phyloP scores from a whole-genome alignment of 768 basidiomycete genomes.

The Serendipita vermifera region DNA sequence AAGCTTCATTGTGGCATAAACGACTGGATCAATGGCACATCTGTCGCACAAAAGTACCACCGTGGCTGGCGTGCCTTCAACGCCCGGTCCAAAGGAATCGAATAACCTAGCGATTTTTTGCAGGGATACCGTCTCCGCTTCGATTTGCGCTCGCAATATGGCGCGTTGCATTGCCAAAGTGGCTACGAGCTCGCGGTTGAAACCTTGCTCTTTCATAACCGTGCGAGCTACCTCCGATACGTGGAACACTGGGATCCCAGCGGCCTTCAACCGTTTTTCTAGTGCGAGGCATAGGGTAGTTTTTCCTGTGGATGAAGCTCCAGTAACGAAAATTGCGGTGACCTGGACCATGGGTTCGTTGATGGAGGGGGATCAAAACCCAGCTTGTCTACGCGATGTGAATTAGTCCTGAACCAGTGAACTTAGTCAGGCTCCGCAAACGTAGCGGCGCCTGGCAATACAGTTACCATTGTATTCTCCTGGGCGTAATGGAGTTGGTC shows the following conservation, averaged over 20 bases:
- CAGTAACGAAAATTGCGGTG: slow-evolving; percentile 9
- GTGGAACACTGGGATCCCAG: slow-evolving; percentile 26
- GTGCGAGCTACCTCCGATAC: slow-evolving; percentile 50
- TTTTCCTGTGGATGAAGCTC: slow-evolving; percentile 48
- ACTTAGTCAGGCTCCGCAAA: too few species aligned
- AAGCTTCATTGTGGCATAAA: slow-evolving; percentile 43
- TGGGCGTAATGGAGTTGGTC: not conserved
- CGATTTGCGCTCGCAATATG: slow-evolving; percentile 45
- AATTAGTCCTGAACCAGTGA: too few species aligned
- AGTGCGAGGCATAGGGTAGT: slow-evolving; percentile 50
- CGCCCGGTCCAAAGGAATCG: not conserved
- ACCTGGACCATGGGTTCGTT: not conserved
- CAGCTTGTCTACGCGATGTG: too few species aligned
- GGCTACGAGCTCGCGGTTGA: slow-evolving; percentile 37
- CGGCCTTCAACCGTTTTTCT: slow-evolving; percentile 24
- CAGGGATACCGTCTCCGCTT: slow-evolving; percentile 27
- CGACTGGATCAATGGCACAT: slow-evolving; percentile 50
- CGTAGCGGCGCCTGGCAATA: slow-evolving; percentile 8
- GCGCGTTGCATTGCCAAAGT: slow-evolving; percentile 47
- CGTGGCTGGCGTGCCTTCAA: slow-evolving; percentile 9
- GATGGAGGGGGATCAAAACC: not conserved
- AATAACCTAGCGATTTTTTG: slow-evolving; percentile 14
- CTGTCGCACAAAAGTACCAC: slow-evolving; percentile 43
- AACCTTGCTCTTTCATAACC: slow-evolving; percentile 42
- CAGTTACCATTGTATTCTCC: not conserved